Evolutionary conservation across 176 grass and related monocot genomes (phyloP).

Genomic region (Oryza nivara): DNA sequence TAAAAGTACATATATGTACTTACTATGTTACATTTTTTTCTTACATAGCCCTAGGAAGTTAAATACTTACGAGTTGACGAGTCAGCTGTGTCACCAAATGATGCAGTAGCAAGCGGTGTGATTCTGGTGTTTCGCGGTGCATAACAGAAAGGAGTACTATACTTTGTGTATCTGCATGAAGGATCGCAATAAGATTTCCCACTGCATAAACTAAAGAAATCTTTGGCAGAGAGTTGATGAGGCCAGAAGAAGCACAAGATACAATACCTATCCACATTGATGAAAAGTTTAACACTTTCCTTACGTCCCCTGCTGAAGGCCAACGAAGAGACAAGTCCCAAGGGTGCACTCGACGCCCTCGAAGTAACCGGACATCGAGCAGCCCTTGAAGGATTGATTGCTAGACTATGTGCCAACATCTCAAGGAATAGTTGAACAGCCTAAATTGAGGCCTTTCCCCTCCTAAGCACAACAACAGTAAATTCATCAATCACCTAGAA

Average conservation of each 20-base stretch:
- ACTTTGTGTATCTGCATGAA: slow-evolving; percentile 46
- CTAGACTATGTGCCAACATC: slow-evolving; percentile 65
- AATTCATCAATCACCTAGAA: not conserved
- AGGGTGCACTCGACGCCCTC: slow-evolving; percentile 36
- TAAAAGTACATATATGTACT: slow-evolving; percentile 9
- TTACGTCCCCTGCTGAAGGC: slow-evolving; percentile 33
- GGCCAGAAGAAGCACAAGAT: slow-evolving; percentile 9
- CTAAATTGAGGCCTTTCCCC: not conserved
- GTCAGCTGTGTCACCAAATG: slow-evolving; percentile 57
- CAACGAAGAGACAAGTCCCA: slow-evolving; percentile 55
- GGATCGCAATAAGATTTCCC: slow-evolving; percentile 17
- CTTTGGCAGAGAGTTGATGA: slow-evolving; percentile 1
- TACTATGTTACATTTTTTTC: not conserved
- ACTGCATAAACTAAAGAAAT: slow-evolving; percentile 3
- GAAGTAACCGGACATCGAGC: slow-evolving; percentile 27
- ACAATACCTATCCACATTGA: slow-evolving; percentile 50
- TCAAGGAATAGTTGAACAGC: slow-evolving; percentile 36
- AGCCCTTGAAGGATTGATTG: slow-evolving; percentile 53
- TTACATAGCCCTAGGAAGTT: slow-evolving; percentile 3
- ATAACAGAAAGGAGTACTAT: slow-evolving; percentile 20
- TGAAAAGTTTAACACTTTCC: slow-evolving; percentile 47
- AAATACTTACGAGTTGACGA: slow-evolving; percentile 62
- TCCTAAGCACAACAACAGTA: slow-evolving; percentile 21
- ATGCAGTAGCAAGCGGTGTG: slow-evolving; percentile 49
- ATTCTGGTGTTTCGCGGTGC: slow-evolving; percentile 39